Evolutionary conservation across 2,329 filamentous ascomycete species (phyloP).

Genomic region (Coniella lustricola): DNA sequence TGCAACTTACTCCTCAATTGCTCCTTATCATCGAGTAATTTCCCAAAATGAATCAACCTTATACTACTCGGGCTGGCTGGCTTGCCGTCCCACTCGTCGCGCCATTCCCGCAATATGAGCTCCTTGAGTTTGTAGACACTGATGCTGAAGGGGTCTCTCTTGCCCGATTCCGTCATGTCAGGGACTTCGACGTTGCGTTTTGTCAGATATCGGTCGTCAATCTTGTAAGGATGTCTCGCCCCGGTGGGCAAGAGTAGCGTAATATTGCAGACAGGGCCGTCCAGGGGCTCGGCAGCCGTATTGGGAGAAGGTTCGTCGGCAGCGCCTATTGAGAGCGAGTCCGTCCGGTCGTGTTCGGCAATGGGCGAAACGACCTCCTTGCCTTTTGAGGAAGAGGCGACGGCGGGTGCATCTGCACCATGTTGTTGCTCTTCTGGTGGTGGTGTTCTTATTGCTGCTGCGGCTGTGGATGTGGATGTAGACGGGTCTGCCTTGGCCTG

Average conservation of each 20-base stretch:
- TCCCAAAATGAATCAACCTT: conserved; percentile 84
- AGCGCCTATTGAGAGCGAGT: conserved; percentile 28
- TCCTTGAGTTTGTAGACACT: conserved; percentile 93
- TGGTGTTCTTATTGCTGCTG: too few species aligned
- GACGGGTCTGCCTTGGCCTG: conserved; percentile 14
- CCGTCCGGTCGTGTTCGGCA: conserved; percentile 22
- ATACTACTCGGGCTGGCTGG: conserved; percentile 85
- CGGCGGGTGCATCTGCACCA: conserved; percentile 16
- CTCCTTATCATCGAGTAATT: conserved; percentile 82
- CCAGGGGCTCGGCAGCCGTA: conserved; percentile 20
- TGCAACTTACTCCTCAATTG: conserved; percentile 65
- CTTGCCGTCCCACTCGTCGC: conserved; percentile 81
- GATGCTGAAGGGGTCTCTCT: conserved; percentile 75
- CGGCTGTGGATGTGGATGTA: too few species aligned
- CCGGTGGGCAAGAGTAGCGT: conserved; percentile 77
- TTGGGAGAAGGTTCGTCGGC: conserved; percentile 18
- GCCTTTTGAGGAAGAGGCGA: conserved; percentile 18
- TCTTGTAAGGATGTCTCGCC: conserved; percentile 79
- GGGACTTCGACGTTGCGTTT: conserved; percentile 75
- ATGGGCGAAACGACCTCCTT: conserved; percentile 21
- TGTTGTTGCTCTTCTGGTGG: not conserved
- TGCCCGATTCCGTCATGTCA: conserved; percentile 51
- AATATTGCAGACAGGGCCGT: conserved; percentile 56
- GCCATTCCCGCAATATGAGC: conserved; percentile 87
- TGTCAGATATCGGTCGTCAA: conserved; percentile 77